Evolutionary conservation across 345 rosid genomes (phyloP), one percentile per base, ranked within the genome.

Genomic region (Turritis glabra): DNA sequence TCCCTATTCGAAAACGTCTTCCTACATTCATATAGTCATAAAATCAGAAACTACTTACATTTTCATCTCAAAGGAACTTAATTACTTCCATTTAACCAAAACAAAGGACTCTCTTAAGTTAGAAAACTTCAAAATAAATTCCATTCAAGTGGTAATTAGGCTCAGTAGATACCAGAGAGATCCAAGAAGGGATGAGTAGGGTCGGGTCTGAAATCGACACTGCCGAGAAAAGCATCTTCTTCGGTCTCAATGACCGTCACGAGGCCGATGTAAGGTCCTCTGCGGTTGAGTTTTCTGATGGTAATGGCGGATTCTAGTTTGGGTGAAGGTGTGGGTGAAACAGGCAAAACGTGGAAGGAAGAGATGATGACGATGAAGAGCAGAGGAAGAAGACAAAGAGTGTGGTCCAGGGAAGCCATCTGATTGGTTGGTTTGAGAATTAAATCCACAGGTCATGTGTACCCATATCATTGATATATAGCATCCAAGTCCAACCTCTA

Each of bases 181-280:
- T 85, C 81, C 13, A 87, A 7, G 66, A 56, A 83, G 5, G 87
- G 88, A 71, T 52, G 51, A 1, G n/a, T 66, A 4, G 72, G 59
- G 25, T 80, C 53, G n/a, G 82, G 79, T 74, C 17, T 82, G 60
- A 85, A 85, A 8, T 80, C 75, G 2, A 72, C 81, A 11, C 35
- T 80, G 30, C 71, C 26, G 0, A 81, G 78, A 41, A 84, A 78
- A 2, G 85, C 86, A 22, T 64, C 30, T 55, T 85, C 88, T 51
- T 87, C 87, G 0, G 84, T 79, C 2, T 70, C 75, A 54, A 51
- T 14, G 27, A 87, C 91, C 0, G 88, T 82, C 26, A 86, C 64
- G 2, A 86, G 83, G 50, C 87, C 85, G 10, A 84, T 17, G 53
- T 79, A 85, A 6, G 84, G 85, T 56, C 87, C 89, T 56, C 35